Conservation (phyloP, 306 rosid species). For the Lupinus albus region DNA sequence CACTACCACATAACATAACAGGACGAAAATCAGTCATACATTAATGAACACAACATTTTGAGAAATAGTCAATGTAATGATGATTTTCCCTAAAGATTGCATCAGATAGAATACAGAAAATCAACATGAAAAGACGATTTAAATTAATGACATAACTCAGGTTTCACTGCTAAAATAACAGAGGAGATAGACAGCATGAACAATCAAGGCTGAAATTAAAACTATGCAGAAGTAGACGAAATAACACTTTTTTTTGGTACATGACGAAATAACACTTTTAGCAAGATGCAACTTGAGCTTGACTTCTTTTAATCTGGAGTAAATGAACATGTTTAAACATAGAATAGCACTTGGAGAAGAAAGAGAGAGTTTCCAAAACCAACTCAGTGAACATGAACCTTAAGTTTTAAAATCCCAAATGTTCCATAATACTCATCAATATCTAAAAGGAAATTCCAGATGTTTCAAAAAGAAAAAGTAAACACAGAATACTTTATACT, state of each 20-base stretch:
- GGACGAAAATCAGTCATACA: slow-evolving; percentile 25
- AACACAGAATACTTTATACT: slow-evolving; percentile 22
- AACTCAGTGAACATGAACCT: slow-evolving; percentile 7
- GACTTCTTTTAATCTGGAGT: slow-evolving; percentile 2
- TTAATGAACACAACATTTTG: slow-evolving; percentile 19
- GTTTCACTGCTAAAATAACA: slow-evolving; percentile 7
- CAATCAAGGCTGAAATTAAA: slow-evolving; percentile 12
- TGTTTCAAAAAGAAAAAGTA: not conserved
- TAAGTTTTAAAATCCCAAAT: not conserved
- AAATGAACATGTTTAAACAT: slow-evolving; percentile 25
- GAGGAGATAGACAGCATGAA: not conserved
- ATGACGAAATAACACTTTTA: slow-evolving; percentile 19
- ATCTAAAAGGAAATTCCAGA: slow-evolving; percentile 18
- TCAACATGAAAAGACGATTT: not conserved
- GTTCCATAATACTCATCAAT: slow-evolving; percentile 17
- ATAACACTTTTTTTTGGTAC: slow-evolving; percentile 24
- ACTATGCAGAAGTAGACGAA: slow-evolving; percentile 19
- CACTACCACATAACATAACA: not conserved
- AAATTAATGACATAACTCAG: slow-evolving; percentile 16
- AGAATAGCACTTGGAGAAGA: slow-evolving; percentile 1
- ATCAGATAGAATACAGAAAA: too few species aligned
- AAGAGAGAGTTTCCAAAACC: not conserved
- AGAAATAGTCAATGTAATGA: too few species aligned
- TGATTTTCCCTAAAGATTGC: not conserved
- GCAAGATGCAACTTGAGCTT: slow-evolving; percentile 18